Conservation (phyloP, 345 rosid genomes). For the Pistacia integerrima region DNA sequence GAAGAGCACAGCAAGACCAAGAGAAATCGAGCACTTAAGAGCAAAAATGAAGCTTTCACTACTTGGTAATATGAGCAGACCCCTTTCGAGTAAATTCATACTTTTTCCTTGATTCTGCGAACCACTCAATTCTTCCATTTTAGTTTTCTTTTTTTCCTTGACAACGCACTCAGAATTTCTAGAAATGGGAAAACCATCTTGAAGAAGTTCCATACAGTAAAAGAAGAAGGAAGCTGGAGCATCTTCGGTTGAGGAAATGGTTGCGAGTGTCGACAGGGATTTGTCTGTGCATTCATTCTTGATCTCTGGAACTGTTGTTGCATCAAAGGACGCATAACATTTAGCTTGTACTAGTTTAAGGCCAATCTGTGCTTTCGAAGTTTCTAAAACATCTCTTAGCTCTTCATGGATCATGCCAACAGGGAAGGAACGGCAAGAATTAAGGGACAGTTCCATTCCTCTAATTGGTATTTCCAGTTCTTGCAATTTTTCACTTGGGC, state of each 20-base stretch:
- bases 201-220: constrained; percentile 57
- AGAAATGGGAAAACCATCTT: constrained; percentile 29
- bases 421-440: constrained; percentile 53
- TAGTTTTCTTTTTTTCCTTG: background rate
- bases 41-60: constrained; percentile 51
- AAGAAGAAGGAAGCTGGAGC: constrained; percentile 53
- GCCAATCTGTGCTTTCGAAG: constrained; percentile 28
- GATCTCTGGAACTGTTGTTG: constrained; percentile 37
- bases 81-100: constrained; percentile 10
- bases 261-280: constrained; percentile 23
- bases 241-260: constrained; percentile 36
- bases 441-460: constrained; percentile 60
- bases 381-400: constrained; percentile 28
- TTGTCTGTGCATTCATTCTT: constrained; percentile 19
- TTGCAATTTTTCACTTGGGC: constrained; percentile 36
- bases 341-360: constrained; percentile 38
- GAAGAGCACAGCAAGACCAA: constrained; percentile 63
- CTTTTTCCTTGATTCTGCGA: constrained; percentile 9
- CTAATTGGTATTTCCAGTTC: constrained; percentile 49
- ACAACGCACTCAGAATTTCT: constrained; percentile 4
- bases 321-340: constrained; percentile 24
- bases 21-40: constrained; percentile 58
- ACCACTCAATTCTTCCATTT: constrained; percentile 14
- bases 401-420: constrained; percentile 40
- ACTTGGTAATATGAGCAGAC: constrained; percentile 25